These are phyloP conservation scores for Blastobotrys chiropterorum DNA, from an alignment of 805 yeast species.

Conservation along the genomic window DNA sequence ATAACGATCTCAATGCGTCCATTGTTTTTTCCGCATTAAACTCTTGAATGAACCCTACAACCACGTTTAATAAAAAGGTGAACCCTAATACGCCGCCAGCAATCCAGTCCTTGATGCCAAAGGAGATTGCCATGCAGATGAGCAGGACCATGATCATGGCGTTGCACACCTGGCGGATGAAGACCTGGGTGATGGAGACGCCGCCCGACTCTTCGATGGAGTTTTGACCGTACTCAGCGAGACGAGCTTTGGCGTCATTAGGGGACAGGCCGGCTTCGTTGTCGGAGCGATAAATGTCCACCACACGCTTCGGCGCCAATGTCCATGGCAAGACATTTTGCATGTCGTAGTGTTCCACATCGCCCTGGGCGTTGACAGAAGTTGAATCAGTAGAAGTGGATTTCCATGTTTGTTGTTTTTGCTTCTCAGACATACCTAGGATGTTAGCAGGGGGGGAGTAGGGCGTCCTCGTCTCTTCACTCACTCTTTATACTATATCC, in stretches of 20 bases:
- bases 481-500: too few species aligned
- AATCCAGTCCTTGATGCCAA: constrained; percentile 72
- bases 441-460: neutral
- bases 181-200: constrained; percentile 47
- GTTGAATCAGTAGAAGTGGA: neutral
- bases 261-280: constrained; percentile 43
- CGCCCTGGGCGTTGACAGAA: neutral
- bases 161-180: constrained; percentile 63
- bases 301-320: constrained; percentile 33
- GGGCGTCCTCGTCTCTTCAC: neutral
- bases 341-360: neutral
- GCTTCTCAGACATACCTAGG: neutral
- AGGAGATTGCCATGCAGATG: constrained; percentile 62
- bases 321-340: constrained; percentile 20
- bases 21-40: constrained; percentile 71
- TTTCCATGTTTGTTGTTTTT: neutral
- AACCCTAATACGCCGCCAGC: constrained; percentile 75
- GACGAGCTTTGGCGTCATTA: constrained; percentile 28
- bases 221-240: constrained; percentile 47
- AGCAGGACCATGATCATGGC: constrained; percentile 74
- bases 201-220: constrained; percentile 53
- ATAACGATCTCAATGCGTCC: constrained; percentile 61
- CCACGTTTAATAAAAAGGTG: constrained; percentile 57
- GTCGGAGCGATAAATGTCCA: constrained; percentile 37
- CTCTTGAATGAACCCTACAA: constrained; percentile 66